Percentiles rank a stretch among this genome's conserved stretches.
Evolutionary conservation across 139 green algal genomes (phyloP).

Genomic region (Microglena sp.): DNA sequence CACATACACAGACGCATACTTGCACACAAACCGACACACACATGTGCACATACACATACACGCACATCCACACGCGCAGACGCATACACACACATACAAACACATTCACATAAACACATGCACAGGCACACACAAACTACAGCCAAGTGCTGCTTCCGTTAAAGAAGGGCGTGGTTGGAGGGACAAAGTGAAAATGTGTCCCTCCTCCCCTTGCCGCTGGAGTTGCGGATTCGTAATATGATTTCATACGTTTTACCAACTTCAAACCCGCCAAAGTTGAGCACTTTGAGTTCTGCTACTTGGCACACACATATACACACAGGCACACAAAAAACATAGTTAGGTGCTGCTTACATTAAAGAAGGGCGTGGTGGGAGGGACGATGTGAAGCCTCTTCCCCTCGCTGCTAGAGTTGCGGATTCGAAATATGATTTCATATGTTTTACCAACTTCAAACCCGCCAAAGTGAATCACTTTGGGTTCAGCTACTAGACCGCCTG

Average conservation of each 20-base stretch:
- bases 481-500: background rate
- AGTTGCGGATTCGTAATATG: conserved; percentile 22
- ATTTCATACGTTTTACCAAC: conserved; percentile 30
- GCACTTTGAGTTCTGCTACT: conserved; percentile 12
- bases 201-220: conserved; percentile 6
- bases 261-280: conserved; percentile 35
- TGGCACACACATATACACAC: background rate
- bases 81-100: too few relatives aligned
- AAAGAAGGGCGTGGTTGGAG: conserved; percentile 30
- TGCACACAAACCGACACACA: too few relatives aligned
- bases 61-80: too few relatives aligned
- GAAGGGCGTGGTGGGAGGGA: conserved; percentile 26
- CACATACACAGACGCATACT: too few relatives aligned
- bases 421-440: too few relatives aligned
- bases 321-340: background rate
- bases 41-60: too few relatives aligned
- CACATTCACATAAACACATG: background rate
- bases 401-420: conserved; percentile 16
- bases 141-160: conserved; percentile 7
- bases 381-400: conserved; percentile 23
- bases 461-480: conserved; percentile 33
- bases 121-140: background rate
- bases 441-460: conserved; percentile 29
- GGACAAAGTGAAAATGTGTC: conserved; percentile 31
- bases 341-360: conserved; percentile 18